Evolutionary conservation across 1,139 yeast species (phyloP), one percentile per base, ranked within the genome.

Genomic region (Oligophagozyma castellii): DNA sequence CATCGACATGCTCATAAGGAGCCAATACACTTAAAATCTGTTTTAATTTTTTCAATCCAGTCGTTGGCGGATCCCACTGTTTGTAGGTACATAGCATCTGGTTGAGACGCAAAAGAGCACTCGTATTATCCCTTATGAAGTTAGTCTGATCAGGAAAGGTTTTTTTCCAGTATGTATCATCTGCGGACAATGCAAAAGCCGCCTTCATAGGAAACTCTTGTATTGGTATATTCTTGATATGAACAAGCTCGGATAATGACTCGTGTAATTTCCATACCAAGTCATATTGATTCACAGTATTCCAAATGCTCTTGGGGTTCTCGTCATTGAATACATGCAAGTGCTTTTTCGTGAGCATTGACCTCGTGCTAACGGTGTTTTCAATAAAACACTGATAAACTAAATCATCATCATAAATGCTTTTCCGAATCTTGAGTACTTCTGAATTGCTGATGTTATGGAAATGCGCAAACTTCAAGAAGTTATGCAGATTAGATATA

Each of bases 191-290:
- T 12, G 38, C 32, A 26, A 48, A 41, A 5, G 33, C 33, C 3
- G 46, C 22, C 14, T 23, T 23, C 14, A 35, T 30, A 4, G 39
- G 40, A 8, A 29, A 26, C 7, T 35, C 33, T 16, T 40, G 46
- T 5, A 24, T 28, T 2, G 57, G 56, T 14, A 53, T 28, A 29
- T 48, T 51, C 23, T 40, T 40, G 11, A 51, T 24, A 12, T 32
- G 37, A 14, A 45, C 35, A 23, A 48, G 46, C 10, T 40, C 38
- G 2, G 51, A 40, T 11, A 49, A 31, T 13, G 42, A 42, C 32
- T 51, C 56, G 29, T 51, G 55, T 8, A 53, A 40, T 27, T 47
- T 51, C 58, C 58, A 53, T 3, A 53, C 56, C 21, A 53, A 34
- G 29, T 52, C 53, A 29, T 49, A 51, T 30, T 53, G 56, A 28